Conservation (phyloP, 208 protist genomes). For the Trichomonas tenax region DNA sequence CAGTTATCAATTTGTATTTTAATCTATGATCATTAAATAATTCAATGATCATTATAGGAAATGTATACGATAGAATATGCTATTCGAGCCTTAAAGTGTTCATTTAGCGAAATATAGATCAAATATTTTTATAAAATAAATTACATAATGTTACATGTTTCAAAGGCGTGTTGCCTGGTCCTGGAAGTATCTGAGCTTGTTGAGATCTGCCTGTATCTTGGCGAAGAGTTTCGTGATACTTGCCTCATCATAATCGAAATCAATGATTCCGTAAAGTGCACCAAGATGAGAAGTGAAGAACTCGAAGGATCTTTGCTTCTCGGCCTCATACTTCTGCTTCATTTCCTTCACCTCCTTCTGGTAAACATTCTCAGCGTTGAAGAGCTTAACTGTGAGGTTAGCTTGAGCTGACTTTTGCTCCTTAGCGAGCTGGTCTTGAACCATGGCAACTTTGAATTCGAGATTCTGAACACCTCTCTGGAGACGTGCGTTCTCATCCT, state of each 20-base stretch:
- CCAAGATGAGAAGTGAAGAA: background rate
- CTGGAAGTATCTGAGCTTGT: background rate
- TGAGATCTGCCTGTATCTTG: background rate
- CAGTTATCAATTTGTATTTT: no score
- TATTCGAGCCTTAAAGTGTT: no score
- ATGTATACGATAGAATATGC: no score
- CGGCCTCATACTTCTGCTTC: background rate
- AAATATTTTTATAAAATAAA: no score
- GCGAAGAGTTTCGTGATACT: background rate
- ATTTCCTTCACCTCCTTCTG: background rate
- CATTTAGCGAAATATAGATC: no score
- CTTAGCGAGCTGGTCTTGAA: background rate
- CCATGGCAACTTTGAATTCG: background rate
- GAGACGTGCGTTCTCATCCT: background rate
- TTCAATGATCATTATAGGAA: no score
- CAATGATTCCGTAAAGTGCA: background rate
- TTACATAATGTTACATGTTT: no score
- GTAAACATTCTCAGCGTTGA: background rate
- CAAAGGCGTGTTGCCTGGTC: background rate
- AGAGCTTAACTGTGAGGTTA: background rate
- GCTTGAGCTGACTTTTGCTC: background rate
- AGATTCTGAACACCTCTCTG: background rate
- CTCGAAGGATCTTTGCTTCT: background rate
- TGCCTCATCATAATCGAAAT: background rate
- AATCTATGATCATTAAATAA: no score